Evolutionary conservation across 371 early-diverging fungal species (phyloP).

Genomic region (Syncephalastrum sp.): DNA sequence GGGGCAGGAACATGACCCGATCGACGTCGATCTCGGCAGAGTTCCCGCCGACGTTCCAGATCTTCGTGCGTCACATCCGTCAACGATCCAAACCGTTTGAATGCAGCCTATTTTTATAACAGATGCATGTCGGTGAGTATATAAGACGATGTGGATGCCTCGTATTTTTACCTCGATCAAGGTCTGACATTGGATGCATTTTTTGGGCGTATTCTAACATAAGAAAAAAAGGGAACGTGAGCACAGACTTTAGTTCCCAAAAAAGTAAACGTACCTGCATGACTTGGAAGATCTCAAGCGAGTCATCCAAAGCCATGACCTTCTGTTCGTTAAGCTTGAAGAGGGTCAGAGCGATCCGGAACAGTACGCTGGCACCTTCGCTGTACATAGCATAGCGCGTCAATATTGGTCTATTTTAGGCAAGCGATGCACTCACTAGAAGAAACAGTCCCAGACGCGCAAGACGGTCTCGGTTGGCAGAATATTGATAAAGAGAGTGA

Average conservation of each 20-base stretch:
- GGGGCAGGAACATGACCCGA: constrained; percentile 12
- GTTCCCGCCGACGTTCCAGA: constrained; percentile 47
- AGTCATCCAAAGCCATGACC: constrained; percentile 54
- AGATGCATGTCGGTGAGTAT: constrained; percentile 18
- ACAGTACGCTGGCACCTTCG: constrained; percentile 74
- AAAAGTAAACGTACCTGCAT: constrained; percentile 37
- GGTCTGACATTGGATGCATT: constrained; percentile 63
- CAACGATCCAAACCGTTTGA: constrained; percentile 40
- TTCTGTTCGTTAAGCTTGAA: constrained; percentile 63
- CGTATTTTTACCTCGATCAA: constrained; percentile 54
- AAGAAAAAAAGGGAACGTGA: not conserved
- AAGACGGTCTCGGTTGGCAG: constrained; percentile 69
- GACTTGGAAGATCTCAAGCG: constrained; percentile 59
- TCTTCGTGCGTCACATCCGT: constrained; percentile 53
- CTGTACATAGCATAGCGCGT: constrained; percentile 12
- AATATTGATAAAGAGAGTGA: constrained; percentile 73
- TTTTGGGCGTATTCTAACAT: constrained; percentile 60
- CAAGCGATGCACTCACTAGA: constrained; percentile 48
- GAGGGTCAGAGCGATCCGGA: constrained; percentile 70
- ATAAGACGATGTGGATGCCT: too few species aligned
- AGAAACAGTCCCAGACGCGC: constrained; percentile 81
- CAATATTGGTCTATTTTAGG: not conserved
- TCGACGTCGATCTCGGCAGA: constrained; percentile 36
- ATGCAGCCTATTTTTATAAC: constrained; percentile 25
- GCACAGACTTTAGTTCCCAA: not conserved